phyloP scores from a whole-genome alignment of 2,329 filamentous ascomycete species.

The Xylaria polymorpha region DNA sequence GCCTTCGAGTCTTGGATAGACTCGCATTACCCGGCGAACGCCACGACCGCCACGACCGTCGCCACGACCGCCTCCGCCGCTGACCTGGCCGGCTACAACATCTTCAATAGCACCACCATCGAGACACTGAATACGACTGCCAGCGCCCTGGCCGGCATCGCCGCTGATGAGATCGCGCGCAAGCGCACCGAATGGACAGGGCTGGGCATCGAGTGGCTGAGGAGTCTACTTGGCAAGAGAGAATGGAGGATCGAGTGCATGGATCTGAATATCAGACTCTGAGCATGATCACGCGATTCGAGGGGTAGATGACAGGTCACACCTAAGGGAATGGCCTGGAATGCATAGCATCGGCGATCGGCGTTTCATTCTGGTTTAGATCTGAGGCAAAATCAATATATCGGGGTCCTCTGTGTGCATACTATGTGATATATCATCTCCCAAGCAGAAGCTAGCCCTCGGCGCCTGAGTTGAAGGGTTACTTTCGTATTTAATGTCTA shows the following conservation, averaged over 20 bases:
- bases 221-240: slow-evolving; percentile 80
- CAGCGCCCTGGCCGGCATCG: slow-evolving; percentile 73
- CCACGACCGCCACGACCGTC: slow-evolving; percentile 35
- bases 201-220: slow-evolving; percentile 85
- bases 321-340: slow-evolving; percentile 18
- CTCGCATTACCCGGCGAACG: slow-evolving; percentile 46
- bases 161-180: slow-evolving; percentile 69
- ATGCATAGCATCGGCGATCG: slow-evolving; percentile 41
- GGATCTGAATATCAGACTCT: slow-evolving; percentile 85
- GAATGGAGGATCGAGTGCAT: slow-evolving; percentile 94
- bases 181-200: slow-evolving; percentile 76
- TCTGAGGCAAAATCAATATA: slow-evolving; percentile 30
- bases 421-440: slow-evolving; percentile 21
- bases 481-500: slow-evolving; percentile 3
- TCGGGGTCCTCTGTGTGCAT: slow-evolving; percentile 15
- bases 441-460: not conserved
- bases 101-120: slow-evolving; percentile 62
- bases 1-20: slow-evolving; percentile 78
- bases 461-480: not conserved
- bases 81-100: slow-evolving; percentile 42
- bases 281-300: slow-evolving; percentile 39
- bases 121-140: slow-evolving; percentile 76
- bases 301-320: slow-evolving; percentile 23
- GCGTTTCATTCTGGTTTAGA: slow-evolving; percentile 43
- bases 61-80: slow-evolving; percentile 47